Base-by-base conservation (phyloP, 2,329 filamentous ascomycete species). In the Fusarium palustre region DNA sequence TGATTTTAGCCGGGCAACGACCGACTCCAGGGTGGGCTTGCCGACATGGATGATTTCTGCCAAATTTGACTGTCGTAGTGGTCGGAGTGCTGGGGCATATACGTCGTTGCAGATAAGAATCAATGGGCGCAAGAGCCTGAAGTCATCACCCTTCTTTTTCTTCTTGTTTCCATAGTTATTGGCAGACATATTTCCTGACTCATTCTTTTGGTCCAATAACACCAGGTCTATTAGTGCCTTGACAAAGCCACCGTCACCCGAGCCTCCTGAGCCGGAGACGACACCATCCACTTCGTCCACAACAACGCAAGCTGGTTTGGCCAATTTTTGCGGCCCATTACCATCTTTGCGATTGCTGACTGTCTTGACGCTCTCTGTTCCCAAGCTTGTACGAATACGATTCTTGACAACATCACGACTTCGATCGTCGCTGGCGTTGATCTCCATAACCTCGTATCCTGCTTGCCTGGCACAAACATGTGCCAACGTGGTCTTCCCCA, bases 261-360 rank as follows among this genome's bases (percentile, higher is more conserved):
- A 89, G 25, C 83, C 86, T 7, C 91, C 90, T 50, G 91, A 90
- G 13, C 95, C 94, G 24, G 91, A 86, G 4, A 97, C 93, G 0
- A 97, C 96, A 41, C 96, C 96, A 76, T 99, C 96, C 1, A 98
- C 96, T 80, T 99, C 96, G 75, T 99, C 96, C 1, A 99, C 93
- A 3, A 99, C 87, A 6, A 99, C 92, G 72, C 96, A 99, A 1
- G 97, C 90, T 1, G 96, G 97, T 62, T 90, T 92, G 15, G 92
- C 94, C 34, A 91, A 85, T 76, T 93, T 97, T 56, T 87, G 86
- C 13, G 88, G 76, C 0, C 75, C 76, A 79, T 86, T 75, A 79
- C 88, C 52, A 84, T 88, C 82, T 64, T 84, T 88, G 4, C 80
- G 81, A 57, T 91, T 88, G 58, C 88, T 85, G 11, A 92, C 90